These are phyloP conservation scores for Ophiostoma sp. DNA, from an alignment of 2,329 filamentous ascomycete genomes.

Conservation along the genomic window DNA sequence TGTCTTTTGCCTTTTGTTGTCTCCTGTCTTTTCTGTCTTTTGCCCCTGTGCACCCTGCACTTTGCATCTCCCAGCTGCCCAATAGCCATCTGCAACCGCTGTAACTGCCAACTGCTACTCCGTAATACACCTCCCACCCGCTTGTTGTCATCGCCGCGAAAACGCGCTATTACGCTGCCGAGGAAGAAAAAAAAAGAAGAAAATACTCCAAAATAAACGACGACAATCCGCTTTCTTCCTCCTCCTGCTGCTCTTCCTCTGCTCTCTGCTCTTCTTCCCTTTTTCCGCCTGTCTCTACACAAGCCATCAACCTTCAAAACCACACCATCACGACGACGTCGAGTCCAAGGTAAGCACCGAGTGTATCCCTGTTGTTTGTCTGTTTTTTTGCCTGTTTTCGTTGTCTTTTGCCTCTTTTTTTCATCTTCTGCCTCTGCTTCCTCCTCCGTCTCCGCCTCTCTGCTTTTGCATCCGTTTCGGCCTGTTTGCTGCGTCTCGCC, in stretches of 20 bases:
- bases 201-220: slow-evolving; percentile 11
- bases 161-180: slow-evolving; percentile 11
- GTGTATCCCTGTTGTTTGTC: not conserved
- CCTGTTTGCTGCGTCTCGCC: too few species aligned
- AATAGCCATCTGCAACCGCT: not conserved
- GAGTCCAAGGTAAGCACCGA: not conserved
- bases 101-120: not conserved
- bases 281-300: not conserved
- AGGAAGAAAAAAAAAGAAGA: not conserved
- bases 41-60: not conserved
- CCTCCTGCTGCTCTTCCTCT: not conserved
- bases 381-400: not conserved
- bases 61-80: not conserved
- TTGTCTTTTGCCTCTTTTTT: not conserved
- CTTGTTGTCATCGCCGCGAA: slow-evolving; percentile 10
- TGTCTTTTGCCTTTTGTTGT: too few species aligned
- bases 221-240: not conserved
- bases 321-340: not conserved
- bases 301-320: not conserved
- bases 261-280: not conserved
- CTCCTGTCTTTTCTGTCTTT: not conserved
- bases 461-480: not conserved
- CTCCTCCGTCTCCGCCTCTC: not conserved
- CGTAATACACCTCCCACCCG: not conserved
- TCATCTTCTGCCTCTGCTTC: not conserved